Conservation (phyloP, 2,329 filamentous ascomycete species). For the Fusarium siculi region DNA sequence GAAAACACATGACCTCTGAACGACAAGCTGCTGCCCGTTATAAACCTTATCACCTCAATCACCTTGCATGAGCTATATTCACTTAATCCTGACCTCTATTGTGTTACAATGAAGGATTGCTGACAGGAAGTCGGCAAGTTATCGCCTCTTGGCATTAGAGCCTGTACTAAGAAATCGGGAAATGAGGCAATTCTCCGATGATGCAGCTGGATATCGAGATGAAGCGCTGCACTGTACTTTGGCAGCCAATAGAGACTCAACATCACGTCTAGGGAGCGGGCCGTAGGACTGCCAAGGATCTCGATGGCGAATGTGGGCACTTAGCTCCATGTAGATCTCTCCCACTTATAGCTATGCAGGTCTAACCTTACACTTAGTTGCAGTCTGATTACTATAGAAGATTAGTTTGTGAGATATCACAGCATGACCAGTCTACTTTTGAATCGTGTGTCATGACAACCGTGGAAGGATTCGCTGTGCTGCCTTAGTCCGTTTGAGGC, state of each 20-base stretch:
- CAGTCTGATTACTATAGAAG: background rate
- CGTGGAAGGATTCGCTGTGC: background rate
- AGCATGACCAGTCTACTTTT: rapidly evolving
- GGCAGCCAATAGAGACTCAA: background rate
- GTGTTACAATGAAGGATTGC: background rate
- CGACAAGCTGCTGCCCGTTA: background rate
- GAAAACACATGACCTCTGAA: background rate
- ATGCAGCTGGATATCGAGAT: background rate
- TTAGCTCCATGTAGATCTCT: background rate
- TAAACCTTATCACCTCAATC: background rate
- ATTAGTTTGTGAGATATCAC: no score
- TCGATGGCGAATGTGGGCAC: background rate
- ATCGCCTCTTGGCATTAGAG: background rate
- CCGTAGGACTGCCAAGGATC: background rate
- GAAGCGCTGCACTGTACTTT: background rate
- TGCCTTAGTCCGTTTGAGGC: background rate
- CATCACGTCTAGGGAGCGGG: background rate
- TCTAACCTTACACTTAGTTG: background rate
- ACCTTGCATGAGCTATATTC: background rate
- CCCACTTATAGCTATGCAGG: rapidly evolving
- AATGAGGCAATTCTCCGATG: background rate
- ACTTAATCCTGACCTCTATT: background rate
- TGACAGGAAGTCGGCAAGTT: background rate
- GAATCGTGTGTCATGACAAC: background rate
- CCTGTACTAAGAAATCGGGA: background rate